Percentiles rank a stretch among this genome's conserved stretches.
Conservation (phyloP, 1,284 basidiomycete genomes). For the Meripilus lineatus region DNA sequence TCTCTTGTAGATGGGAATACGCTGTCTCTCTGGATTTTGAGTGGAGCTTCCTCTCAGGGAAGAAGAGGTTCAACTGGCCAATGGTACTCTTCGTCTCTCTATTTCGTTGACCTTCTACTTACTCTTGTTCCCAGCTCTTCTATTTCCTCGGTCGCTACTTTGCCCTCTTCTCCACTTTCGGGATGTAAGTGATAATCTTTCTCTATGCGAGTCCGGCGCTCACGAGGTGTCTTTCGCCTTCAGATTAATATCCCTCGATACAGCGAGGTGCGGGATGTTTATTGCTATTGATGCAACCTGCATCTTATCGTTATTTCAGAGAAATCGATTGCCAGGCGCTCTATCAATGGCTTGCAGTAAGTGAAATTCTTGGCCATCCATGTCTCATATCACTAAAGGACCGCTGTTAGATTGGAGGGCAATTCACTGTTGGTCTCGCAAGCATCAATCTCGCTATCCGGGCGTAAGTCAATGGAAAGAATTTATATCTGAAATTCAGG, state of each 20-base stretch:
- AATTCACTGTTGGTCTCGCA: too few relatives aligned
- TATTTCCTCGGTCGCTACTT: slow-evolving; percentile 68
- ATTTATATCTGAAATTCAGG: too few relatives aligned
- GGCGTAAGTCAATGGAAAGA: too few relatives aligned
- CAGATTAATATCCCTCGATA: slow-evolving; percentile 37
- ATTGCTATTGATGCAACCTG: not conserved
- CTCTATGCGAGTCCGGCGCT: too few relatives aligned
- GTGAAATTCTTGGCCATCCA: too few relatives aligned
- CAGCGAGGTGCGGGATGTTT: slow-evolving; percentile 37
- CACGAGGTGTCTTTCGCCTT: too few relatives aligned
- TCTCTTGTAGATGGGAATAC: slow-evolving; percentile 23
- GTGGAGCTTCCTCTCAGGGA: slow-evolving; percentile 52
- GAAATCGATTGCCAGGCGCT: slow-evolving; percentile 61
- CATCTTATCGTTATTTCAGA: slow-evolving; percentile 26
- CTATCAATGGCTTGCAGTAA: slow-evolving; percentile 72
- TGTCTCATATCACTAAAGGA: too few relatives aligned
- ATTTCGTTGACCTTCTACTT: not conserved
- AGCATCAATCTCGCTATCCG: too few relatives aligned
- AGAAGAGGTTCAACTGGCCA: slow-evolving; percentile 42
- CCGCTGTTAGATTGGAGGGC: too few relatives aligned
- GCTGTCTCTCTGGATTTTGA: slow-evolving; percentile 57
- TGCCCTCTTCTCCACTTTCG: slow-evolving; percentile 54
- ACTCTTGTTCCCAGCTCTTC: slow-evolving; percentile 40
- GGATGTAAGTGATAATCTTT: slow-evolving; percentile 36
- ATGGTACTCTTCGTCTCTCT: slow-evolving; percentile 13